Evolutionary conservation across 257 asterid species (phyloP).

Genomic region (Ligustrum vulgare): DNA sequence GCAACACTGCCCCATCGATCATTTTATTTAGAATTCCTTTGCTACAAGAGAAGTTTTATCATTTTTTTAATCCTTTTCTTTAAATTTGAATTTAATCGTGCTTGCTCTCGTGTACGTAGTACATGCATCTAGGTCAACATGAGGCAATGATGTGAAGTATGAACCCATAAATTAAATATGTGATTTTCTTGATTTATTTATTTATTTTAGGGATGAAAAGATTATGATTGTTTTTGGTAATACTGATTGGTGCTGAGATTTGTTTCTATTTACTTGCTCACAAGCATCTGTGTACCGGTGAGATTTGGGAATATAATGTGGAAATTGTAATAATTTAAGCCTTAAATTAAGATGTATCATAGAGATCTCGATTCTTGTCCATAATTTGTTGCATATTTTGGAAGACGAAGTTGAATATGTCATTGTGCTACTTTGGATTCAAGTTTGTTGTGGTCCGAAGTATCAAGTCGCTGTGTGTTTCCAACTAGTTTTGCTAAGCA

Average conservation of each 20-base stretch:
- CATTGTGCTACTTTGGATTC: too few species aligned
- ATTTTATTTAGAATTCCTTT: conserved; percentile 26
- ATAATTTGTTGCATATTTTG: too few species aligned
- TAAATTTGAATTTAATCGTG: not conserved
- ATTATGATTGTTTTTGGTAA: conserved; percentile 15
- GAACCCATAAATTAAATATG: not conserved
- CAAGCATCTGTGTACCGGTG: not conserved
- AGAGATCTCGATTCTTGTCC: too few species aligned
- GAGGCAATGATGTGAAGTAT: conserved; percentile 9
- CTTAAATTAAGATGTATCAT: too few species aligned
- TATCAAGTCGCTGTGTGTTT: too few species aligned
- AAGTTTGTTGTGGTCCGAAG: too few species aligned
- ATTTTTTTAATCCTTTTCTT: conserved; percentile 10
- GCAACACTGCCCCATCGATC: conserved; percentile 34
- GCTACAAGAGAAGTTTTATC: conserved; percentile 28
- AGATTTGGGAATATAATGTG: conserved; percentile 27
- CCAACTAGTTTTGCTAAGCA: too few species aligned
- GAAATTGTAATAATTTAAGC: not conserved
- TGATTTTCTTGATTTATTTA: not conserved
- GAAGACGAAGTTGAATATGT: too few species aligned
- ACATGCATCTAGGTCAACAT: conserved; percentile 15
- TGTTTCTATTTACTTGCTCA: conserved; percentile 13
- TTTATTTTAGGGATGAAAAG: not conserved
- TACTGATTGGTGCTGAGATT: not conserved
- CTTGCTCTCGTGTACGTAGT: conserved; percentile 17